Conservation (phyloP, 352 stramenopile species). For the Phytophthora multivora region DNA sequence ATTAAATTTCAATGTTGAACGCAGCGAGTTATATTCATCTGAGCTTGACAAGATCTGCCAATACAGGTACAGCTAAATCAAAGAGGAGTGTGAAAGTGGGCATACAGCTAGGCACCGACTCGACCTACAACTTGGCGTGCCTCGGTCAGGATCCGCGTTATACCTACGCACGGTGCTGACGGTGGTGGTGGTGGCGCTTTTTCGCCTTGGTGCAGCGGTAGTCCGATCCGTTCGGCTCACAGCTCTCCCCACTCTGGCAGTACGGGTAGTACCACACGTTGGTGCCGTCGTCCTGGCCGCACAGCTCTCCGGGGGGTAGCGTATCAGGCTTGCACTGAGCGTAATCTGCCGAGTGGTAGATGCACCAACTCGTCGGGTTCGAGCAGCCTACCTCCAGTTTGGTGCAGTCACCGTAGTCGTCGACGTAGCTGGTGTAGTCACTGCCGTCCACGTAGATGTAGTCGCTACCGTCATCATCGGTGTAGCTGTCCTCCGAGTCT, state of each 20-base stretch:
- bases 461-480: constrained; percentile 12
- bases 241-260: constrained; percentile 32
- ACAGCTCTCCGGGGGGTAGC: constrained; percentile 31
- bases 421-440: constrained; percentile 21
- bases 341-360: constrained; percentile 35
- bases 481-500: constrained; percentile 23
- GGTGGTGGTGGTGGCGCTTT: constrained; percentile 13
- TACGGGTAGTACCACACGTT: constrained; percentile 39
- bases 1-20: neutral
- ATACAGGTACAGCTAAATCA: constrained; percentile 10
- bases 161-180: constrained; percentile 16
- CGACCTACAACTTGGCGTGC: too few species aligned
- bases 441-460: constrained; percentile 11
- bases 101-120: neutral
- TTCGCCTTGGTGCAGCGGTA: constrained; percentile 29
- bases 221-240: constrained; percentile 24
- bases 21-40: constrained; percentile 6
- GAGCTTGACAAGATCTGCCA: neutral
- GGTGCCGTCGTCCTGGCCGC: constrained; percentile 34
- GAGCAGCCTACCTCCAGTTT: constrained; percentile 15
- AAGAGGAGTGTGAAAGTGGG: neutral
- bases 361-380: constrained; percentile 16
- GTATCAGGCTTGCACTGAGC: constrained; percentile 39
- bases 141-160: neutral
- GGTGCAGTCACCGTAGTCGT: constrained; percentile 26